Evolutionary conservation across 768 basidiomycete genomes (phyloP).

Genomic region (Pleurotus djamor): DNA sequence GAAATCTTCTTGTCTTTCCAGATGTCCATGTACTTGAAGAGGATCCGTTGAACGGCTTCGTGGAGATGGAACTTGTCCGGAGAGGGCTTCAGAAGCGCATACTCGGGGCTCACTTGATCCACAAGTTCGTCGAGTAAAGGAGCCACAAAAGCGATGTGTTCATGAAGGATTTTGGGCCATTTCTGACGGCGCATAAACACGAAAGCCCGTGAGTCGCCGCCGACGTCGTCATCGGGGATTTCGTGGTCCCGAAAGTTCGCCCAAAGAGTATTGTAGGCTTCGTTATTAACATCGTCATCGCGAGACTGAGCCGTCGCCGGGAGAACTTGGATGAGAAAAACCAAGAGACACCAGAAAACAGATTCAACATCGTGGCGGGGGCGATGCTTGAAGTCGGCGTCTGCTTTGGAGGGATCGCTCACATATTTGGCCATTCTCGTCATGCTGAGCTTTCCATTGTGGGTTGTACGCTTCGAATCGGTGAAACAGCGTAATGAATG

Average conservation of each 20-base stretch:
- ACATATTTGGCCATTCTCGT: not conserved
- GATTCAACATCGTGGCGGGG: constrained; percentile 8
- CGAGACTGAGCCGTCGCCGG: not conserved
- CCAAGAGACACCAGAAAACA: not conserved
- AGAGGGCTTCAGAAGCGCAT: not conserved
- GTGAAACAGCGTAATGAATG: not conserved
- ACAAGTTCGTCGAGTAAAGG: not conserved
- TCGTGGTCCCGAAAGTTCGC: constrained; percentile 3
- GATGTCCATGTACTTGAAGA: not conserved
- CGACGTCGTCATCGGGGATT: not conserved
- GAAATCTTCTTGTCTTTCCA: not conserved
- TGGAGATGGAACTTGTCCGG: not conserved
- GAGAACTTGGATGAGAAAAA: not conserved
- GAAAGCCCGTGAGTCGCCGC: not conserved
- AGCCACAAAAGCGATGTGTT: not conserved
- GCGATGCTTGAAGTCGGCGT: not conserved
- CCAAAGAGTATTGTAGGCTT: constrained; percentile 1
- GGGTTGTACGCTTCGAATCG: not conserved
- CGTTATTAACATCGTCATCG: not conserved
- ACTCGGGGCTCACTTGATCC: not conserved
- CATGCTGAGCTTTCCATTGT: not conserved
- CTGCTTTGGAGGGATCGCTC: not conserved
- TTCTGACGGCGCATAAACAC: not conserved
- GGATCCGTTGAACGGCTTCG: not conserved
- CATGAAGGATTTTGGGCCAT: not conserved